Base-by-base conservation (phyloP, 1,284 basidiomycete genomes). In the Uromyces viciae-fabae region DNA sequence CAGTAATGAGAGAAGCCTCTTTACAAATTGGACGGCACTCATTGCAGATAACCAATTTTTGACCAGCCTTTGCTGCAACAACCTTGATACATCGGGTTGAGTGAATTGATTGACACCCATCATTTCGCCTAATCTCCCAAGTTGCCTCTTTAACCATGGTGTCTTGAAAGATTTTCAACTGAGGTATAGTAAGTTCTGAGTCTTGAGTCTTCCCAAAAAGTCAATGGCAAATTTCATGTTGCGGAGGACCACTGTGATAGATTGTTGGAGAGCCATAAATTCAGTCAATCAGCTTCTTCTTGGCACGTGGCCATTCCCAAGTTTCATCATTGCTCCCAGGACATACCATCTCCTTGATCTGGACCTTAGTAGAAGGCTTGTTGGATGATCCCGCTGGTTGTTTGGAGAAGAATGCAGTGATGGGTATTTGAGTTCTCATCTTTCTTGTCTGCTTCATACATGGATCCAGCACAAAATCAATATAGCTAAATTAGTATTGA, bases 291-390 rank as follows among this genome's bases (percentile, higher is more conserved):
- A 71, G 42, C 17, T 43, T 71, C 9, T 43, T 43, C n/a, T 38
- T 71, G 15, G 68, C 68, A 14, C 68, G 68, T 19, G 68, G 42
- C 1, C 68, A 25, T 22, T 25, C 38, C 42, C 66, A 69, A 46
- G 66, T 69, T 42, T 69, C 66, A n/a, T 69, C 66, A 25, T n/a
- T 69, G 22, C 28, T 40, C 38, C 66, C 66, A n/a, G n/a, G 7
- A 31, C 66, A 69, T 19, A 69, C 19, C 17, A 69, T 58, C 33
- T 22, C 38, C 43, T 40, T 22, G 31, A 66, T 31, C 36, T 2
- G 38, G 25, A 17, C 38, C 22, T 66, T 66, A 40, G 38, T 33
- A 2, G n/a, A 33, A 17, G 31, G n/a, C n/a, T n/a, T n/a, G n/a
- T n/a, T n/a, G n/a, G n/a, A n/a, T n/a, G n/a, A n/a, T n/a, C n/a